Evolutionary conservation across 495 filamentous ascomycete species (phyloP), one percentile per base, ranked within the genome.

Genomic region (Talaromyces proteolyticus): DNA sequence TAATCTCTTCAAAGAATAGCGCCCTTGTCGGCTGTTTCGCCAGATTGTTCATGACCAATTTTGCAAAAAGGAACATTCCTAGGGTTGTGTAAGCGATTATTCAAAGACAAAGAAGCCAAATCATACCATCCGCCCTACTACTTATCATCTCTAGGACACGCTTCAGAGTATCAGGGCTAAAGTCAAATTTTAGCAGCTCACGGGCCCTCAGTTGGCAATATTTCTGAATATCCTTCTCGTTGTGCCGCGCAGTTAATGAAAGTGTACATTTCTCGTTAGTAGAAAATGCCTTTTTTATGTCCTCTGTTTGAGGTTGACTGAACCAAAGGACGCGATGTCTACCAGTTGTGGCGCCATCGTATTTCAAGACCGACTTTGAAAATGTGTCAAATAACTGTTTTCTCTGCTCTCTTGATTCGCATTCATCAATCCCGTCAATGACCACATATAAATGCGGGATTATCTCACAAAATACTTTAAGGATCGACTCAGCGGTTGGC

Each of bases 11-110:
- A 19, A 60, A 51, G 3, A 78, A 24, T 21, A 58, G 24, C 14
- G 47, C 47, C 22, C 42, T 24, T 6, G 55, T 61, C 3, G 57
- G 46, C 47, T 75, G 71, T 6, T 53, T 42, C 2, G 57, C 38
- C 14, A 78, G 50, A 44, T 76, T 68, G 11, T 62, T 49, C 41
- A 75, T 62, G 8, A 72, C 70, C 22, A 78, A 57, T n/a, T 61
- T 59, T 14, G 70, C 71, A 52, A 63, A 78, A 4, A 78, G 55
- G 56, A 76, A 78, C 70, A 77, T 77, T 12, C 72, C 74, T 76
- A 21, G 41, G 7, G 20, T 52, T 14, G 29, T 39, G 40, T 29
- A 16, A 36, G 10, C 37, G 22, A 49, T 38, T 34, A 11, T 19
- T 23, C 23, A 12, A 55, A 42, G 42, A 7, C 44, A 51, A 49